These are phyloP conservation scores for Aethionema arabicum DNA, from an alignment of 345 rosid genomes.

Conservation along the genomic window DNA sequence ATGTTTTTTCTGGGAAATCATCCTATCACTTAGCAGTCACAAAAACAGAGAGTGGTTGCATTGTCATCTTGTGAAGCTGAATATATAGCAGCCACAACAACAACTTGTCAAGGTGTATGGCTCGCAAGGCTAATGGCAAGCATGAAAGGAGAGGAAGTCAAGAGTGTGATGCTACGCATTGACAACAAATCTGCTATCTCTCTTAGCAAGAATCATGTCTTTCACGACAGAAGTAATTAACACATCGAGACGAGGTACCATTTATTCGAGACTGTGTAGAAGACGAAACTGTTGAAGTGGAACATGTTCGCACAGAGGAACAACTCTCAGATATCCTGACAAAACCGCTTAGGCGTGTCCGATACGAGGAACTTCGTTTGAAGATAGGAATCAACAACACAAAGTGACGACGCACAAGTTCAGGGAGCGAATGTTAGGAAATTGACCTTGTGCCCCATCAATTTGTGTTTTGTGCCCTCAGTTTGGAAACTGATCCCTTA, in stretches of 20 bases:
- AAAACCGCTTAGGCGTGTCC: not conserved
- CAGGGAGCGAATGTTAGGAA: not conserved
- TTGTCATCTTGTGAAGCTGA: not conserved
- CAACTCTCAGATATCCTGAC: not conserved
- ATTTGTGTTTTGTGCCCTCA: slow-evolving; percentile 29
- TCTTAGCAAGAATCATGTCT: too few species aligned
- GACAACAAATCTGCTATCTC: too few species aligned
- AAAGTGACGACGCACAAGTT: too few species aligned
- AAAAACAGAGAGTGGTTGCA: not conserved
- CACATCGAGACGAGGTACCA: not conserved
- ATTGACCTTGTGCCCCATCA: slow-evolving; percentile 13
- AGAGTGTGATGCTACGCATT: too few species aligned
- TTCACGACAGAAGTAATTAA: too few species aligned
- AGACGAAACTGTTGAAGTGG: not conserved
- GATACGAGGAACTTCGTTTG: too few species aligned
- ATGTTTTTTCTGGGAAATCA: not conserved
- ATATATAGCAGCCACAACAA: not conserved
- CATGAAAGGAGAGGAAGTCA: too few species aligned
- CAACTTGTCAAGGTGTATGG: not conserved
- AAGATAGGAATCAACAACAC: too few species aligned
- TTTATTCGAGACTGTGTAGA: not conserved
- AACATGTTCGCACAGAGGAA: not conserved
- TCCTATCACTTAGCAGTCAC: not conserved
- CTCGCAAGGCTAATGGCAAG: not conserved
- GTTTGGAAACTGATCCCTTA: too few species aligned